Evolutionary conservation across 257 asterid species (phyloP).

Genomic region (Scutellaria baicalensis): DNA sequence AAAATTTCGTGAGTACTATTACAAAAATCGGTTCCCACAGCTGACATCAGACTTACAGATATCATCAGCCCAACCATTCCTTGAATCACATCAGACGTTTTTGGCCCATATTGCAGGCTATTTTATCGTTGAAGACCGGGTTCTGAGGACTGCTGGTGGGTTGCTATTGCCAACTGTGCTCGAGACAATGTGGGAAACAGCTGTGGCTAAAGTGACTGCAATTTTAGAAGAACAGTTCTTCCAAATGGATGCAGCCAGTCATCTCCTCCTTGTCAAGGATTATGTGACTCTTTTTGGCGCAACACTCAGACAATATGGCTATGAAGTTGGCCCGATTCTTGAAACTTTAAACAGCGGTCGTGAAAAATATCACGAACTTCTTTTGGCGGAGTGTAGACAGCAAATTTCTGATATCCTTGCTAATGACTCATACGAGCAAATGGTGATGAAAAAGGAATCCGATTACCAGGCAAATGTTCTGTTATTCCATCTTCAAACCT

Average conservation of each 20-base stretch:
- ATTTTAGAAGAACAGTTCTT: slow-evolving; percentile 69
- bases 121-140: slow-evolving; percentile 87
- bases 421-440: slow-evolving; percentile 61
- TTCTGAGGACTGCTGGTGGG: slow-evolving; percentile 82
- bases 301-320: slow-evolving; percentile 80
- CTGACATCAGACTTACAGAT: slow-evolving; percentile 82
- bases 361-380: slow-evolving; percentile 79
- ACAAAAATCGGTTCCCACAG: slow-evolving; percentile 70
- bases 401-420: slow-evolving; percentile 53
- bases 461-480: slow-evolving; percentile 90
- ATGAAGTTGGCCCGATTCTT: slow-evolving; percentile 65
- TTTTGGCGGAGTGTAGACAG: slow-evolving; percentile 62
- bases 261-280: slow-evolving; percentile 83
- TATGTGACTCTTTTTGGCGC: slow-evolving; percentile 92
- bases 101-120: slow-evolving; percentile 81
- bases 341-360: slow-evolving; percentile 69
- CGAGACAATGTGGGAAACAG: slow-evolving; percentile 93
- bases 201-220: slow-evolving; percentile 54
- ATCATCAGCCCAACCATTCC: slow-evolving; percentile 62
- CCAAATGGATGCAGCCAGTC: slow-evolving; percentile 70
- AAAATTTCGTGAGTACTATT: slow-evolving; percentile 71
- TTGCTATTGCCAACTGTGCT: slow-evolving; percentile 63
- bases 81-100: slow-evolving; percentile 70
- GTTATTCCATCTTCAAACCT: slow-evolving; percentile 76
- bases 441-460: slow-evolving; percentile 87